A percentile compares a stretch with the other conserved stretches of the same genome.
phyloP scores from a whole-genome alignment of 2,329 filamentous ascomycete species.

The Aspergillus viridinutans region DNA sequence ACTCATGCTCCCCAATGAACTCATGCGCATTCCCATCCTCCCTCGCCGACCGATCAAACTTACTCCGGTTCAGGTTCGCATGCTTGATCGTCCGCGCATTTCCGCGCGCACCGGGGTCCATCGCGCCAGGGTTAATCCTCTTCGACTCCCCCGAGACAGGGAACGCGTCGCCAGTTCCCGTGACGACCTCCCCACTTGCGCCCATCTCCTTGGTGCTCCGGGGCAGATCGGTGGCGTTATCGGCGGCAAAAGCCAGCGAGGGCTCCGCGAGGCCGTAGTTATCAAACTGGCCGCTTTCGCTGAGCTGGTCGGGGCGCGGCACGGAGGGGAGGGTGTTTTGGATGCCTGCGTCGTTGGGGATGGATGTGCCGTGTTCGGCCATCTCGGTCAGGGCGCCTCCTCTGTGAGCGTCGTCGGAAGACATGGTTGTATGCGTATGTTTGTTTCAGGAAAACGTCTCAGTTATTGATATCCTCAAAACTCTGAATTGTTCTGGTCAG shows the following conservation, averaged over 20 bases:
- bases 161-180: conserved; percentile 38
- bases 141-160: conserved; percentile 39
- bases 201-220: conserved; percentile 10
- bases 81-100: conserved; percentile 38
- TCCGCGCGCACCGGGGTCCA: conserved; percentile 36
- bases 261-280: conserved; percentile 34
- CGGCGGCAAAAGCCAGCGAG: conserved; percentile 40
- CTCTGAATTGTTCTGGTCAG: background rate
- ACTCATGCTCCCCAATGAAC: conserved; percentile 27
- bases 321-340: conserved; percentile 46
- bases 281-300: conserved; percentile 29
- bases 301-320: conserved; percentile 45
- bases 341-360: conserved; percentile 46
- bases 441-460: background rate
- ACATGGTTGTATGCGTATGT: background rate
- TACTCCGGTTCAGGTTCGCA: conserved; percentile 32
- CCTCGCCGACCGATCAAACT: conserved; percentile 34
- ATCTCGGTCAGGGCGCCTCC: conserved; percentile 39
- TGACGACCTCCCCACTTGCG: conserved; percentile 35
- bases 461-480: background rate
- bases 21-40: conserved; percentile 33
- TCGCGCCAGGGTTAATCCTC: conserved; percentile 19
- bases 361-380: conserved; percentile 34
- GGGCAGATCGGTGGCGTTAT: conserved; percentile 43
- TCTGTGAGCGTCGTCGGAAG: conserved; percentile 25